Percentiles rank a stretch among this genome's conserved stretches.
Conservation (phyloP, 164 flowering plant genomes). For the Aristolochia contorta region DNA sequence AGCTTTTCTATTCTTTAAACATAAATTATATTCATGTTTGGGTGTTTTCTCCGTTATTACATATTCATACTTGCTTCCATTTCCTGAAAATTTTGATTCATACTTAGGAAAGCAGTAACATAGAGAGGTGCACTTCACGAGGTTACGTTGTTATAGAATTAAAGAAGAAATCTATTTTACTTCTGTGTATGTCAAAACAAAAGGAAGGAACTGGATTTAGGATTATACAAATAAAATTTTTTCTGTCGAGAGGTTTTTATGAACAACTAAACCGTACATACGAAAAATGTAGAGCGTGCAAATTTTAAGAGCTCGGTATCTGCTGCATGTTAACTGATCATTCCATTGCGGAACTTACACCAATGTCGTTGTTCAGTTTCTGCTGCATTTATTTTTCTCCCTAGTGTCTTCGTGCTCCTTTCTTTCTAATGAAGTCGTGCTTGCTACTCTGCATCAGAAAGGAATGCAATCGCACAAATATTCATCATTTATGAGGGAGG, state of each 20-base stretch:
- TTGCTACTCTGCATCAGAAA: slow-evolving; percentile 24
- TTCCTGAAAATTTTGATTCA: too few species aligned
- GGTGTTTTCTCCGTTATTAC: neutral
- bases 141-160: too few species aligned
- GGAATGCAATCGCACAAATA: slow-evolving; percentile 23
- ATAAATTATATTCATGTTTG: neutral
- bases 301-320: too few species aligned
- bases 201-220: too few species aligned
- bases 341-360: neutral
- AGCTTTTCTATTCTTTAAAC: neutral
- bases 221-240: neutral
- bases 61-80: too few species aligned
- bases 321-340: neutral
- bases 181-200: too few species aligned
- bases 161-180: too few species aligned
- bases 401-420: neutral
- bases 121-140: too few species aligned
- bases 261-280: neutral
- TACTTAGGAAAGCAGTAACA: too few species aligned
- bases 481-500: slow-evolving; percentile 20
- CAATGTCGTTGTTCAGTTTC: neutral
- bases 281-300: too few species aligned
- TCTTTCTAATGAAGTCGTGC: neutral
- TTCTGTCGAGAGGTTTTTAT: neutral
- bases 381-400: neutral